Evolutionary conservation across 1,284 basidiomycete species (phyloP).

Genomic region (Heimioporus punctisporus): DNA sequence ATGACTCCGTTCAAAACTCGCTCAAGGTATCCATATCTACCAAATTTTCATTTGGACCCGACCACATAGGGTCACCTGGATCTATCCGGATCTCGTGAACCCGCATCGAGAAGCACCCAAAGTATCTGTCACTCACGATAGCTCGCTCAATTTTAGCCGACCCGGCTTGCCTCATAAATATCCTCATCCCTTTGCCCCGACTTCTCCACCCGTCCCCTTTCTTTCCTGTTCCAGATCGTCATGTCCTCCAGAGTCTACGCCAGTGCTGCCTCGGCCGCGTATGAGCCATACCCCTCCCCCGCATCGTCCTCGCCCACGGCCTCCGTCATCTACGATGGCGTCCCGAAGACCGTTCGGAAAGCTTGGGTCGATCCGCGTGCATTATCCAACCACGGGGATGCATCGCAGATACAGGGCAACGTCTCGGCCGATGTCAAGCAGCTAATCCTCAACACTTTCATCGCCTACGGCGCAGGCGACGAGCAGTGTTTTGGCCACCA

Average conservation of each 20-base stretch:
- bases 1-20: no score
- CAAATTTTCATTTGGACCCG: not conserved
- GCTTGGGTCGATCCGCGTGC: conserved; percentile 65
- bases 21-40: conserved; percentile 1
- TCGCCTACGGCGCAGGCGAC: conserved; percentile 64
- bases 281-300: conserved; percentile 28
- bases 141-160: conserved; percentile 28
- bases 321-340: conserved; percentile 21
- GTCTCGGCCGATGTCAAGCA: conserved; percentile 62
- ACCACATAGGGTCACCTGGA: conserved; percentile 13
- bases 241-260: conserved; percentile 33
- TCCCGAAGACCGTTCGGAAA: conserved; percentile 29
- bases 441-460: conserved; percentile 64
- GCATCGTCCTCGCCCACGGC: conserved; percentile 20
- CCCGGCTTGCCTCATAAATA: conserved; percentile 32
- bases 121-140: conserved; percentile 30
- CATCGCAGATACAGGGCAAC: conserved; percentile 59
- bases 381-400: conserved; percentile 55
- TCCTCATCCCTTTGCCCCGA: conserved; percentile 4
- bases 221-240: not conserved
- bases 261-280: conserved; percentile 25
- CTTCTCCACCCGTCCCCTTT: conserved; percentile 4
- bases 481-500: conserved; percentile 59
- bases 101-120: conserved; percentile 29
- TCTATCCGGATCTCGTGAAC: conserved; percentile 20